Percentiles rank a stretch among this genome's conserved stretches.
These are phyloP conservation scores for Salix arbutifolia DNA, from an alignment of 345 rosid genomes.

Conservation along the genomic window DNA sequence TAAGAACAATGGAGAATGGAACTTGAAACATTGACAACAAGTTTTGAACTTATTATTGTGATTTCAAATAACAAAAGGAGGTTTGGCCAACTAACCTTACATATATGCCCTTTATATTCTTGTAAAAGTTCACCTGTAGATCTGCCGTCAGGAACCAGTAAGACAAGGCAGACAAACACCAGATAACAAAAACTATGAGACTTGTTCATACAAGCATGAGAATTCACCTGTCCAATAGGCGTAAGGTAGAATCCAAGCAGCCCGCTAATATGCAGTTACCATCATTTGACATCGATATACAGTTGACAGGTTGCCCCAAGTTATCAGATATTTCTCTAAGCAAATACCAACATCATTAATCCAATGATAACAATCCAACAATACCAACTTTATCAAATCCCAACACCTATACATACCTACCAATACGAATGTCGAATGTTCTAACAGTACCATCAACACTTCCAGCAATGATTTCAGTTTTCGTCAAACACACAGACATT, in stretches of 20 bases:
- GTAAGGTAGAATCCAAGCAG: conserved; percentile 83
- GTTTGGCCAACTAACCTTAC: conserved; percentile 60
- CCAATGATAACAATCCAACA: not conserved
- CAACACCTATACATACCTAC: conserved; percentile 51
- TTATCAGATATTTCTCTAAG: conserved; percentile 78
- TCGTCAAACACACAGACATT: conserved; percentile 91
- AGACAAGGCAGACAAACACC: not conserved
- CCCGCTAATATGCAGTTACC: conserved; percentile 83
- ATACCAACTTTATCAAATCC: not conserved
- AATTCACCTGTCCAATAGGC: conserved; percentile 74
- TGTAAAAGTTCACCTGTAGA: conserved; percentile 81
- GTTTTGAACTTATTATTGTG: not conserved
- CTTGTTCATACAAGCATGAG: not conserved
- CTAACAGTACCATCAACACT: conserved; percentile 97
- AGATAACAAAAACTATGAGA: not conserved
- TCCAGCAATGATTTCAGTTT: conserved; percentile 89
- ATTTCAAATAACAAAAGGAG: not conserved
- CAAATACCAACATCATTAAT: not conserved
- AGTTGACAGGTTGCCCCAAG: conserved; percentile 91
- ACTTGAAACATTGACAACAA: not conserved
- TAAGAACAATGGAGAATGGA: not conserved
- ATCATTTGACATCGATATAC: conserved; percentile 89
- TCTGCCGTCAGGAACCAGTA: conserved; percentile 35
- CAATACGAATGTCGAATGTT: conserved; percentile 91
- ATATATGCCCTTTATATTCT: conserved; percentile 86